These are phyloP conservation scores for Boletellus emodensis DNA, from an alignment of 768 basidiomycete species.

Conservation along the genomic window DNA sequence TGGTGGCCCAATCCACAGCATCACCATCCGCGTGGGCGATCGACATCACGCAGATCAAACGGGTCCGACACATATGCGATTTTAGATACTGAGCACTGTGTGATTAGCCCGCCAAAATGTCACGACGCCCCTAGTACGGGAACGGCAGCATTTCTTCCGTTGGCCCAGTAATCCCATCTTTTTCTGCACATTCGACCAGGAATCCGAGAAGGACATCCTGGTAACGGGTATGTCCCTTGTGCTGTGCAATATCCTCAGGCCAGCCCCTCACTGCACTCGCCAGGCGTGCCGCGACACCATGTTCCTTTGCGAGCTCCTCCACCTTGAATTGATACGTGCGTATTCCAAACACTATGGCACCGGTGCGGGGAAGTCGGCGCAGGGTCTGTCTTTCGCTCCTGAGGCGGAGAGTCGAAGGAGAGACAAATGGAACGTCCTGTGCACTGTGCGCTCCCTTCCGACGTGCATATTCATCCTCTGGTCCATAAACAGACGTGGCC, in stretches of 20 bases:
- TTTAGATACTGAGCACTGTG: no score
- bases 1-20: no score
- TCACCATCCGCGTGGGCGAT: no score
- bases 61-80: no score
- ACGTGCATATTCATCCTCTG: constrained; percentile 43
- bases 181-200: constrained; percentile 23
- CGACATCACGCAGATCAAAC: no score
- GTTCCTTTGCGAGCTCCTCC: constrained; percentile 49
- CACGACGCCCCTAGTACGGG: constrained; percentile 13
- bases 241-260: constrained; percentile 53
- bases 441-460: constrained; percentile 17
- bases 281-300: constrained; percentile 58
- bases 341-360: constrained; percentile 70
- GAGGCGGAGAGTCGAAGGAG: constrained; percentile 47
- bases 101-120: no score
- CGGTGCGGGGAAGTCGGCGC: constrained; percentile 57
- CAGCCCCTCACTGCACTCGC: constrained; percentile 65
- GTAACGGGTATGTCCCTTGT: constrained; percentile 26
- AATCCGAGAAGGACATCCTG: constrained; percentile 23
- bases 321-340: constrained; percentile 61
- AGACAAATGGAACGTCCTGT: constrained; percentile 12
- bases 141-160: constrained; percentile 13
- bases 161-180: constrained; percentile 15
- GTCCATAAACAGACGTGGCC: constrained; percentile 52
- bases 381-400: constrained; percentile 70